phyloP scores from a whole-genome alignment of 2,329 filamentous ascomycete genomes.

The Colletotrichum zoysiae region DNA sequence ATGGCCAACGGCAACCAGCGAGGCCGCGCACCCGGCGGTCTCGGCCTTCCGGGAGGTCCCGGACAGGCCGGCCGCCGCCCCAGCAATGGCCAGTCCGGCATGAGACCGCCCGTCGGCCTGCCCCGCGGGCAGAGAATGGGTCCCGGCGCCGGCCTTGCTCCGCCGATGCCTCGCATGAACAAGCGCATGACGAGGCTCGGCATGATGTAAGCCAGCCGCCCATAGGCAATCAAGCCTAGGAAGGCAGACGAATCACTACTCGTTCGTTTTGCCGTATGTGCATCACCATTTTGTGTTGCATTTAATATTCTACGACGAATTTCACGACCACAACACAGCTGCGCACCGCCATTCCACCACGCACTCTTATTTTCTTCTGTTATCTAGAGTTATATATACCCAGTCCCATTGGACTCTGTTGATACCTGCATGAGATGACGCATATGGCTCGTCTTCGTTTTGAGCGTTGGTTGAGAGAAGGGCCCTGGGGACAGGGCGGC shows the following conservation, averaged over 20 bases:
- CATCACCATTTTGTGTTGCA: constrained; percentile 21
- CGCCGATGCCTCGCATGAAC: constrained; percentile 65
- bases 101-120: constrained; percentile 39
- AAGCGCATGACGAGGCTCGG: constrained; percentile 72
- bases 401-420: constrained; percentile 41
- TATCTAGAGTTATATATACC: constrained; percentile 42
- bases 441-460: constrained; percentile 17
- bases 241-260: neutral
- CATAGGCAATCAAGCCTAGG: neutral
- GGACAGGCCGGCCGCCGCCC: constrained; percentile 32
- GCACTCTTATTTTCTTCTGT: constrained; percentile 29
- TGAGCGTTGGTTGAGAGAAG: constrained; percentile 1
- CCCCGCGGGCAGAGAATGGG: constrained; percentile 40
- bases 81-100: constrained; percentile 40
- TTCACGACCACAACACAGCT: constrained; percentile 39
- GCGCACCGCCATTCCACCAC: constrained; percentile 20
- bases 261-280: constrained; percentile 31
- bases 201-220: constrained; percentile 60
- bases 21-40: constrained; percentile 35
- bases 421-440: constrained; percentile 39
- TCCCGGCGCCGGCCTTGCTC: constrained; percentile 42
- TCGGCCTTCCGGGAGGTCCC: constrained; percentile 28
- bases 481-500: neutral
- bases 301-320: constrained; percentile 33
- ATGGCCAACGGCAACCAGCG: constrained; percentile 47